These are phyloP conservation scores for Acacia concinna DNA, from an alignment of 331 rosid genomes.

Conservation along the genomic window DNA sequence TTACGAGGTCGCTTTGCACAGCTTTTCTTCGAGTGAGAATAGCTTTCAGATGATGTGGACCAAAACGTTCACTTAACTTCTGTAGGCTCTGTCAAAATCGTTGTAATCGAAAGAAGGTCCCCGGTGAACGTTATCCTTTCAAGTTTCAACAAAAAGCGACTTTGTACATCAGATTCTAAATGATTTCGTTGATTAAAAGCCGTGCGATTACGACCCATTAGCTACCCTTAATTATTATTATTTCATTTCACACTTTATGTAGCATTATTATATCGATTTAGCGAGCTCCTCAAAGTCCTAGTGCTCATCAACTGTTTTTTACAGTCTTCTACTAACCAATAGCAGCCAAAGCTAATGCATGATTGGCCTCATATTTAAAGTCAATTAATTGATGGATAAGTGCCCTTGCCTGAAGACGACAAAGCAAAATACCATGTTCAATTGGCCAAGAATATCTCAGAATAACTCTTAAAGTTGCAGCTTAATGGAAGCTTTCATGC, in stretches of 20 bases:
- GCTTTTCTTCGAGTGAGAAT: background rate
- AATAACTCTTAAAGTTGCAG: background rate
- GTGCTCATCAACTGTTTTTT: background rate
- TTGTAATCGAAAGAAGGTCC: conserved; percentile 2
- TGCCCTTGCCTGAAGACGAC: background rate
- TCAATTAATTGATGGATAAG: background rate
- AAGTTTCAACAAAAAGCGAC: conserved; percentile 20
- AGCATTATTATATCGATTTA: conserved; percentile 4
- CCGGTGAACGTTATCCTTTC: background rate
- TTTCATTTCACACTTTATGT: background rate
- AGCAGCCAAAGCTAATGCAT: background rate
- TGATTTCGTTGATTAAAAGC: conserved; percentile 21
- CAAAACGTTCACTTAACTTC: conserved; percentile 16
- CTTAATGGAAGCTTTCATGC: background rate
- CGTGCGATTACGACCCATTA: conserved; percentile 35
- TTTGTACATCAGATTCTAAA: conserved; percentile 14
- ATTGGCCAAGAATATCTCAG: background rate
- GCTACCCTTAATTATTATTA: conserved; percentile 24
- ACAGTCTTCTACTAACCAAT: background rate
- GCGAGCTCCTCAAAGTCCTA: background rate
- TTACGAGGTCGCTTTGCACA: conserved; percentile 2
- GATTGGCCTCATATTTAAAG: background rate
- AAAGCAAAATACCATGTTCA: conserved; percentile 12
- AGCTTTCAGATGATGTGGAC: conserved; percentile 9
- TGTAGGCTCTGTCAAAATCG: conserved; percentile 37